These are phyloP conservation scores for Botrytis hyacinthi DNA, from an alignment of 2,329 filamentous ascomycete genomes.

Conservation along the genomic window DNA sequence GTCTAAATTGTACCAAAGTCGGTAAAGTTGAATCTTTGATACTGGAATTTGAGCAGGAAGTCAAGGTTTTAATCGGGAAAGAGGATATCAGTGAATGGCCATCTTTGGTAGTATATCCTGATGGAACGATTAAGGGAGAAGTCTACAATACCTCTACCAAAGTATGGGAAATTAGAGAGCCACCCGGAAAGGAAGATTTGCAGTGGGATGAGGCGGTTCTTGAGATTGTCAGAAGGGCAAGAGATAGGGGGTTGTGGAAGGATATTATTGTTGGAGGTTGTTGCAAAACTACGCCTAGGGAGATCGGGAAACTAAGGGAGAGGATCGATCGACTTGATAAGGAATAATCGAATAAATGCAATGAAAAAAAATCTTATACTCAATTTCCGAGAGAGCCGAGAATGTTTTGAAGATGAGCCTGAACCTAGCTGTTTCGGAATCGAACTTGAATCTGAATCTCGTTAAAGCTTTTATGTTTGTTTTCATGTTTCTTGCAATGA, in stretches of 20 bases:
- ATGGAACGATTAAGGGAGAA: conserved; percentile 64
- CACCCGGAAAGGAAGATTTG: conserved; percentile 9
- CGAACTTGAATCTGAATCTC: neutral
- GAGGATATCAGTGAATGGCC: conserved; percentile 47
- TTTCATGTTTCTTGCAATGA: neutral
- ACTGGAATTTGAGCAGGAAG: conserved; percentile 51
- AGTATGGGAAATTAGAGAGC: conserved; percentile 50
- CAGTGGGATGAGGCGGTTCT: conserved; percentile 42
- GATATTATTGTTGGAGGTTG: conserved; percentile 46
- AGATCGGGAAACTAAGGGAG: conserved; percentile 34
- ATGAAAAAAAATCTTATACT: neutral
- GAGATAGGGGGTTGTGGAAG: conserved; percentile 32
- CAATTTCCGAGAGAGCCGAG: neutral
- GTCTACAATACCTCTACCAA: conserved; percentile 64
- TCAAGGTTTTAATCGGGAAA: conserved; percentile 42
- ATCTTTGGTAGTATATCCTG: conserved; percentile 62
- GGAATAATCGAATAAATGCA: neutral
- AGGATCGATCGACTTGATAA: conserved; percentile 29
- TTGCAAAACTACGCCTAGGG: conserved; percentile 44
- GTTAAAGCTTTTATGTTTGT: neutral
- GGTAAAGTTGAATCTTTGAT: conserved; percentile 58
- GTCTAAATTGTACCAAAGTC: conserved; percentile 68
- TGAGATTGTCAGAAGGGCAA: conserved; percentile 38
- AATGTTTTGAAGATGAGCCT: neutral
- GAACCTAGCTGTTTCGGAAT: neutral